Evolutionary conservation across 2,329 filamentous ascomycete species (phyloP).

Genomic region (Venturia oleaginea): DNA sequence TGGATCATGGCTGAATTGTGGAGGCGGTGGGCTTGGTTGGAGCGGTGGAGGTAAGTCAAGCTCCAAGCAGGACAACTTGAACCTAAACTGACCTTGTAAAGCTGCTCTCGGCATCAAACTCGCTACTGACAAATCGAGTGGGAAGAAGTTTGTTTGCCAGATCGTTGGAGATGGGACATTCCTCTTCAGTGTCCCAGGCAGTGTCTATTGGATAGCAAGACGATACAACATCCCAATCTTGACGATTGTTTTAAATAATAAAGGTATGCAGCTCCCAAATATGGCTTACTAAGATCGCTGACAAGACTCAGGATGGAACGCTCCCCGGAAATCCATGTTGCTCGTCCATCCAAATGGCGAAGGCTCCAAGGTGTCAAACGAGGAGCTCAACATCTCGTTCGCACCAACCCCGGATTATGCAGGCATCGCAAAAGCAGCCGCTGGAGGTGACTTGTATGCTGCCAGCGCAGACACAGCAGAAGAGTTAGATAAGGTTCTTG

Average conservation of each 20-base stretch:
- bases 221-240: slow-evolving; percentile 58
- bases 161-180: slow-evolving; percentile 57
- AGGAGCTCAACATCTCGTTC: slow-evolving; percentile 59
- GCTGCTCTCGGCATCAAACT: slow-evolving; percentile 65
- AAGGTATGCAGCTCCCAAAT: slow-evolving; percentile 33
- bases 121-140: slow-evolving; percentile 40
- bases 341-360: slow-evolving; percentile 58
- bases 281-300: background rate
- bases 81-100: background rate
- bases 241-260: slow-evolving; percentile 60
- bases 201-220: slow-evolving; percentile 60
- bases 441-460: slow-evolving; percentile 53
- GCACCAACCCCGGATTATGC: slow-evolving; percentile 57
- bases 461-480: slow-evolving; percentile 47
- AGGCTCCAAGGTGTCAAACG: slow-evolving; percentile 52
- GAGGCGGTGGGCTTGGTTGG: slow-evolving; percentile 73
- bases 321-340: slow-evolving; percentile 50
- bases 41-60: slow-evolving; percentile 51
- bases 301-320: slow-evolving; percentile 46
- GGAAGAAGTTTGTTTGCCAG: slow-evolving; percentile 34
- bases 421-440: slow-evolving; percentile 58
- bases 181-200: slow-evolving; percentile 55
- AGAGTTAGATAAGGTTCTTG: slow-evolving; percentile 45
- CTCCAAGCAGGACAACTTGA: background rate
- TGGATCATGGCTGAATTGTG: slow-evolving; percentile 72